phyloP scores from a whole-genome alignment of 2,329 filamentous ascomycete genomes.

The Kalaharituber pfeilii region DNA sequence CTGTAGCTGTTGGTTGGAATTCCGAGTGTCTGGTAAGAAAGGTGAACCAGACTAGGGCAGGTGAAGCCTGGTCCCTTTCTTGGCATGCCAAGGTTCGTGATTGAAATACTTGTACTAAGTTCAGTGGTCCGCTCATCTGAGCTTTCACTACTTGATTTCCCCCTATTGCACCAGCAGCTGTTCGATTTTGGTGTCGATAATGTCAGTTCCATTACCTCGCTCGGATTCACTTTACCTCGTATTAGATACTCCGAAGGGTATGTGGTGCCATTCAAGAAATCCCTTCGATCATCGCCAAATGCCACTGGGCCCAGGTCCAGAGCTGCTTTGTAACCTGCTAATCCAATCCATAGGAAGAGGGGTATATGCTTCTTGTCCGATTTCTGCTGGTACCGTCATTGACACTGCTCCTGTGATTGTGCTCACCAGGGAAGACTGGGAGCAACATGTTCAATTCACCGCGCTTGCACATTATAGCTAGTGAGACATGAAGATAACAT shows the following conservation, averaged over 20 bases:
- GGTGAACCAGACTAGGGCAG: too few species aligned
- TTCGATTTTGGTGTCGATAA: too few species aligned
- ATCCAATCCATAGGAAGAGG: constrained; percentile 34
- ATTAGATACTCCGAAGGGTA: constrained; percentile 37
- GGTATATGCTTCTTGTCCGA: constrained; percentile 33
- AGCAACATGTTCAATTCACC: constrained; percentile 34
- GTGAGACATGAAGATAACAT: constrained; percentile 26
- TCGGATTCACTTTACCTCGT: constrained; percentile 30
- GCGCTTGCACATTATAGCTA: constrained; percentile 40
- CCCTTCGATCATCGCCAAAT: background rate
- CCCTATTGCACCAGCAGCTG: too few species aligned
- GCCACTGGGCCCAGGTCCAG: too few species aligned
- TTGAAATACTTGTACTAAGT: too few species aligned
- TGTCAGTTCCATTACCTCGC: constrained; percentile 27
- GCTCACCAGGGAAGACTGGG: constrained; percentile 33
- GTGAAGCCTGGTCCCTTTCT: too few species aligned
- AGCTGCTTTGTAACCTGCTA: too few species aligned
- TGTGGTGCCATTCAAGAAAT: constrained; percentile 4
- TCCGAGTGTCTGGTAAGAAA: too few species aligned
- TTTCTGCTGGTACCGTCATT: constrained; percentile 33
- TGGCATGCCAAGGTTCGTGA: too few species aligned
- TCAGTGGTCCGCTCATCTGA: too few species aligned
- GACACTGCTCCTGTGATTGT: constrained; percentile 38
- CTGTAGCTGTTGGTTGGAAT: too few species aligned
- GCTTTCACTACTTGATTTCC: too few species aligned